Evolutionary conservation across 73 alveolate genomes (phyloP), one percentile per base, ranked within the genome.

Genomic region (Durusdinium trenchii): DNA sequence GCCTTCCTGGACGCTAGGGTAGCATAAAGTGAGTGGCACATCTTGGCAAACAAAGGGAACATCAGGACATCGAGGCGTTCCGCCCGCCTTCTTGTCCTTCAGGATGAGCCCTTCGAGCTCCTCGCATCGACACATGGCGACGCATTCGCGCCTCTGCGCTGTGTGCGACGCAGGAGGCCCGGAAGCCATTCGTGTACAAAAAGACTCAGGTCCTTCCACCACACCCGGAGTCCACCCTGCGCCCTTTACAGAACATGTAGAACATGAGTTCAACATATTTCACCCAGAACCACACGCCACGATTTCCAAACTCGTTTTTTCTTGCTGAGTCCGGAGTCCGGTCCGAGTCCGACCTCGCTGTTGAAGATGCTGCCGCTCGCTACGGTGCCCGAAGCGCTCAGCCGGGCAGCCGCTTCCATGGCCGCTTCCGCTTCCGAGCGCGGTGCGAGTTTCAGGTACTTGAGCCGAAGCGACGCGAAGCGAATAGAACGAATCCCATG

Each of bases 31-130:
- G 30, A 60, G 18, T 23, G 73, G 30, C 1, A 60, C 18, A 60
- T 60, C 73, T 60, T 60, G 1, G 30, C n/a, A n/a, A 60, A 60
- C 30, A n/a, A n/a, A n/a, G n/a, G n/a, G n/a, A n/a, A n/a, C n/a
- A n/a, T n/a, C n/a, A n/a, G n/a, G n/a, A n/a, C n/a, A n/a, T n/a
- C n/a, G n/a, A n/a, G n/a, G n/a, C n/a, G n/a, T 32, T 1, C 30
- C 73, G 18, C 73, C 43, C 35, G 75, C 94, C 94, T 84, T 84
- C 94, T 84, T 84, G 52, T 84, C 94, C 36, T 84, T 84, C 75
- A 84, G 23, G 76, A 84, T 84, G 40, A 84, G 94, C 54, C 75
- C 76, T 38, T 84, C 94, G 76, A 84, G 94, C 78, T 84, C 94
- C 75, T 82, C 16, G 73, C 30, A 23, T 60, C 73, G 73, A 32